Evolutionary conservation across 257 asterid species (phyloP).

Genomic region (Ilex asprella): DNA sequence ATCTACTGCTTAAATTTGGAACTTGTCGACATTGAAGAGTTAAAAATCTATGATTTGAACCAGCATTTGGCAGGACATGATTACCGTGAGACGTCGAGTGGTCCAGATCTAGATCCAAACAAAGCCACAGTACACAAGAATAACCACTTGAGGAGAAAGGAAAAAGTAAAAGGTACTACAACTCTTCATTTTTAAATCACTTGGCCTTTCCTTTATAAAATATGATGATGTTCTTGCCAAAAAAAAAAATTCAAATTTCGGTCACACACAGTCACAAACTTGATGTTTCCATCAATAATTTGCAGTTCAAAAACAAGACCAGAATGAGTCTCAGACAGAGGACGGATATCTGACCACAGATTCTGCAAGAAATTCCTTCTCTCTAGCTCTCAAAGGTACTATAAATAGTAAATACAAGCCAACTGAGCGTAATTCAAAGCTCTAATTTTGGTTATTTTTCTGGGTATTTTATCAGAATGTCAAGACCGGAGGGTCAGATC

Average conservation of each 20-base stretch:
- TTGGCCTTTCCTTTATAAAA: constrained; percentile 13
- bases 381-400: constrained; percentile 87
- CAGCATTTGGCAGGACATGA: constrained; percentile 85
- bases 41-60: constrained; percentile 58
- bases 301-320: constrained; percentile 49
- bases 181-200: constrained; percentile 15
- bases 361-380: constrained; percentile 85
- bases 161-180: constrained; percentile 62
- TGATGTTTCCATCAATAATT: constrained; percentile 8
- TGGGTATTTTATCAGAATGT: constrained; percentile 54
- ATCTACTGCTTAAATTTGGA: not conserved
- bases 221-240: constrained; percentile 1
- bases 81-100: constrained; percentile 50
- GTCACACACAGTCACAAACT: constrained; percentile 15
- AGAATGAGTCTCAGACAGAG: constrained; percentile 69
- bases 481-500: constrained; percentile 68
- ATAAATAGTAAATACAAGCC: not conserved
- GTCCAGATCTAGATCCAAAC: constrained; percentile 85
- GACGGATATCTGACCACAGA: constrained; percentile 49
- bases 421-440: not conserved
- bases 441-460: not conserved
- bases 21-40: constrained; percentile 23
- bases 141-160: constrained; percentile 49
- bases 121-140: constrained; percentile 41
- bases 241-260: constrained; percentile 5